Percentiles rank a stretch among this genome's conserved stretches.
Evolutionary conservation across 2,329 filamentous ascomycete species (phyloP).

Genomic region (Simplicillium sp.): DNA sequence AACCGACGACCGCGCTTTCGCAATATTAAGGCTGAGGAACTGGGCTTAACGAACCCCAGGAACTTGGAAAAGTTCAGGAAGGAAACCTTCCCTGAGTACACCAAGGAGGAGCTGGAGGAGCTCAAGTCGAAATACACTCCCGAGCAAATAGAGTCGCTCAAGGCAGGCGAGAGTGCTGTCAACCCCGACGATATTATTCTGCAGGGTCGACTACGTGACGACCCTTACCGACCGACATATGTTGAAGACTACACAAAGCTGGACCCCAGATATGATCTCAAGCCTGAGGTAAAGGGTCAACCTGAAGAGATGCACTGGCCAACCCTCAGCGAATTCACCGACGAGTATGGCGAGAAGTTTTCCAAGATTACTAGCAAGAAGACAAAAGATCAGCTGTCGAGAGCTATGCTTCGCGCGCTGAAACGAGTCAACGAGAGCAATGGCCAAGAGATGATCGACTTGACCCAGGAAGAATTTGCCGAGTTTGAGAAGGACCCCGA

Average conservation of each 20-base stretch:
- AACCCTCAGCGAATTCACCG: constrained; percentile 45
- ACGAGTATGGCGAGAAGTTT: constrained; percentile 45
- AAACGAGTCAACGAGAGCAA: constrained; percentile 30
- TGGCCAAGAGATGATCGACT: constrained; percentile 34
- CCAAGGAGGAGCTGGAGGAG: constrained; percentile 50
- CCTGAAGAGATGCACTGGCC: constrained; percentile 48
- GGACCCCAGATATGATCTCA: constrained; percentile 69
- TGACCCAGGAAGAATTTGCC: constrained; percentile 38
- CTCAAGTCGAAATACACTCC: constrained; percentile 65
- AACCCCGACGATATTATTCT: constrained; percentile 63
- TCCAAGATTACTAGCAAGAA: constrained; percentile 30
- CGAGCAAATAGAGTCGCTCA: constrained; percentile 72
- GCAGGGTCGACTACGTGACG: constrained; percentile 62
- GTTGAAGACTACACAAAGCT: constrained; percentile 74
- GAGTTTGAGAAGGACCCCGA: constrained; percentile 29
- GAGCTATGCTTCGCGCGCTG: constrained; percentile 30
- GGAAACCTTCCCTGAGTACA: constrained; percentile 53
- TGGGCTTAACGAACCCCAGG: constrained; percentile 37
- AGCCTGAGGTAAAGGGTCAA: constrained; percentile 37
- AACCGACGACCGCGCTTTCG: constrained; percentile 41
- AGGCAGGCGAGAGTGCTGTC: constrained; percentile 71
- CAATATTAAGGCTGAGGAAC: constrained; percentile 40
- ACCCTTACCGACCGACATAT: constrained; percentile 65
- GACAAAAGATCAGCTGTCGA: constrained; percentile 30
- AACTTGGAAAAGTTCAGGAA: constrained; percentile 33